phyloP scores from a whole-genome alignment of 805 yeast species.

The Dipodascus geniculatus region DNA sequence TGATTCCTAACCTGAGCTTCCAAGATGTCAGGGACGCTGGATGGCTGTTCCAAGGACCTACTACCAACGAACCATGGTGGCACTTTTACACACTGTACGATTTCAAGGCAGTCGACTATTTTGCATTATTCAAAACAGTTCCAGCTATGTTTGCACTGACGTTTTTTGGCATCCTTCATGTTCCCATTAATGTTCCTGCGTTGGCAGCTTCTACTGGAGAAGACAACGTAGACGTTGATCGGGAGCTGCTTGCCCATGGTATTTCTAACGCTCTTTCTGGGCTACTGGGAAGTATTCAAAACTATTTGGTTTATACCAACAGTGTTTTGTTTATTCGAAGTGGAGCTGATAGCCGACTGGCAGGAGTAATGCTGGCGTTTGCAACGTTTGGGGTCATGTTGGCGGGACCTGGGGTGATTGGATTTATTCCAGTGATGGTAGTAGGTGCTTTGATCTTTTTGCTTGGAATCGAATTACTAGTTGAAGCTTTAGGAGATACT shows the following conservation, averaged over 20 bases:
- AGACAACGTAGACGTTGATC: constrained; percentile 70
- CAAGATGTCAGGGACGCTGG: constrained; percentile 56
- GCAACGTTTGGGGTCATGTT: constrained; percentile 76
- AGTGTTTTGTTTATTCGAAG: constrained; percentile 84
- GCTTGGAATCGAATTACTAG: constrained; percentile 79
- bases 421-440: constrained; percentile 88
- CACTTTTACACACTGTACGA: constrained; percentile 66
- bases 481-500: constrained; percentile 81
- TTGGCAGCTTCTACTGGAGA: constrained; percentile 81
- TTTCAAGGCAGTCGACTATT: constrained; percentile 65
- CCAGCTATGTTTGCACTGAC: constrained; percentile 96
- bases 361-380: constrained; percentile 79
- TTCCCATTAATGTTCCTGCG: constrained; percentile 96
- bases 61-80: constrained; percentile 73
- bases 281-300: constrained; percentile 75
- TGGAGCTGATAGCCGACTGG: constrained; percentile 82
- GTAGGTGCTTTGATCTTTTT: constrained; percentile 88
- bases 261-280: constrained; percentile 82
- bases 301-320: constrained; percentile 90
- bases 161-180: constrained; percentile 90
- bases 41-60: constrained; percentile 70
- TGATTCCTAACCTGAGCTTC: constrained; percentile 57
- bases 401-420: constrained; percentile 86
- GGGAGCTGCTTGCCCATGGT: constrained; percentile 93
- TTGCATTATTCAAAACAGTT: constrained; percentile 47